Conservation (phyloP, 2,329 filamentous ascomycete genomes). For the Ophiostoma ips region DNA sequence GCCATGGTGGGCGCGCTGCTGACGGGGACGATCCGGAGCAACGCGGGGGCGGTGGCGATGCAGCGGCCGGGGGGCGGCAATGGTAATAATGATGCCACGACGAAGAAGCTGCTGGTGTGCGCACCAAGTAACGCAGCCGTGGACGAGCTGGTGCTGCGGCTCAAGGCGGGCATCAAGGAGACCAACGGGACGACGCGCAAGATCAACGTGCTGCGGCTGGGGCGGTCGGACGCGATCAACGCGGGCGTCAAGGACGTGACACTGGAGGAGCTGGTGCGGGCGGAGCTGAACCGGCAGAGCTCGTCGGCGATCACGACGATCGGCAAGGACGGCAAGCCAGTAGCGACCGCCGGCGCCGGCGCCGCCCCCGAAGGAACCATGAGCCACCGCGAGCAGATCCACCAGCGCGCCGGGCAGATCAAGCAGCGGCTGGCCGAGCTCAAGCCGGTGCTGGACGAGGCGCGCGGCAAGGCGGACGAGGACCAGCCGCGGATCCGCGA, state of each 20-base stretch:
- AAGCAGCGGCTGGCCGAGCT: constrained; percentile 61
- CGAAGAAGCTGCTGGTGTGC: constrained; percentile 87
- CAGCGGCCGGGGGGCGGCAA: constrained; percentile 23
- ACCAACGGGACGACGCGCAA: constrained; percentile 57
- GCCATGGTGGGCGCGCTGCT: constrained; percentile 87
- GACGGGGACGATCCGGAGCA: constrained; percentile 36
- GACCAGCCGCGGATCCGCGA: constrained; percentile 34
- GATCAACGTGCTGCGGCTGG: constrained; percentile 78
- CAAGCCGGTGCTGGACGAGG: constrained; percentile 57
- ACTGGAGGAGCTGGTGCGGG: constrained; percentile 78
- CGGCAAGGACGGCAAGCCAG: constrained; percentile 5
- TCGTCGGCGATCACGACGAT: background rate
- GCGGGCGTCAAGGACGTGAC: constrained; percentile 79
- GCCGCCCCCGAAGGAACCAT: constrained; percentile 18
- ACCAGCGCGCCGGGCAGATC: constrained; percentile 52
- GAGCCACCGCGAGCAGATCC: constrained; percentile 43
- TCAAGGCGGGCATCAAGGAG: constrained; percentile 77
- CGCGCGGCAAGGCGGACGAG: constrained; percentile 38
- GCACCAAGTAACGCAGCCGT: constrained; percentile 98
- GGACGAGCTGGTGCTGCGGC: constrained; percentile 83
- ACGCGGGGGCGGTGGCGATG: constrained; percentile 32
- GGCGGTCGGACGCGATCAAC: constrained; percentile 86
- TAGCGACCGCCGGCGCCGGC: background rate
- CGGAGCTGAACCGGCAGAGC: constrained; percentile 35
- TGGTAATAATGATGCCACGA: constrained; percentile 20